Conservation (phyloP, 805 yeast species). For the Pichia sporocuriosa region DNA sequence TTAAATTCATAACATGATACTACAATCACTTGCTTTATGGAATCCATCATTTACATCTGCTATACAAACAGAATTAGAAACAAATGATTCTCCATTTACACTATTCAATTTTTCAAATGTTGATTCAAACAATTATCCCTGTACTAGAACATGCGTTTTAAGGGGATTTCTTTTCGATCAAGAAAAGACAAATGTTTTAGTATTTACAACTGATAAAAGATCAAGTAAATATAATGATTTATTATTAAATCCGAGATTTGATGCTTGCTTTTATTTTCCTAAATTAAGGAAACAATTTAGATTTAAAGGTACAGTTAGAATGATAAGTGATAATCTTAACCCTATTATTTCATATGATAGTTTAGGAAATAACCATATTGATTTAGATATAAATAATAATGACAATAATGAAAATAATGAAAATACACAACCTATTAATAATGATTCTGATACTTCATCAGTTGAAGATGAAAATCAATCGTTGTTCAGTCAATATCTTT, state of each 20-base stretch:
- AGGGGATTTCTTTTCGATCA: constrained; percentile 74
- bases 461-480: constrained; percentile 13
- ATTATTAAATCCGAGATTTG: constrained; percentile 48
- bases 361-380: too few species aligned
- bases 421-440: not conserved
- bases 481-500: constrained; percentile 8
- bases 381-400: not conserved
- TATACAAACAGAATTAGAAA: constrained; percentile 38
- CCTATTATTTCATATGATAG: constrained; percentile 17
- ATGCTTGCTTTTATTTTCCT: constrained; percentile 71
- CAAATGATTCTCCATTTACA: constrained; percentile 38
- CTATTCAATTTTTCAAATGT: constrained; percentile 67
- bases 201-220: constrained; percentile 68
- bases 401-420: not conserved
- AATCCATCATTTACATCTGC: constrained; percentile 57
- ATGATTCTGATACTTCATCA: constrained; percentile 5
- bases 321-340: constrained; percentile 28
- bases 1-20: constrained; percentile 11
- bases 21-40: constrained; percentile 60
- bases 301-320: constrained; percentile 57
- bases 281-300: constrained; percentile 62
- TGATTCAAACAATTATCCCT: constrained; percentile 47
- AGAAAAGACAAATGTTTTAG: constrained; percentile 55
- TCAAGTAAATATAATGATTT: constrained; percentile 55
- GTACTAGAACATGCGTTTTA: constrained; percentile 60